Percentiles rank a stretch among this genome's conserved stretches.
phyloP scores from a whole-genome alignment of 2,329 filamentous ascomycete species.

The Emydomyces testavorans region DNA sequence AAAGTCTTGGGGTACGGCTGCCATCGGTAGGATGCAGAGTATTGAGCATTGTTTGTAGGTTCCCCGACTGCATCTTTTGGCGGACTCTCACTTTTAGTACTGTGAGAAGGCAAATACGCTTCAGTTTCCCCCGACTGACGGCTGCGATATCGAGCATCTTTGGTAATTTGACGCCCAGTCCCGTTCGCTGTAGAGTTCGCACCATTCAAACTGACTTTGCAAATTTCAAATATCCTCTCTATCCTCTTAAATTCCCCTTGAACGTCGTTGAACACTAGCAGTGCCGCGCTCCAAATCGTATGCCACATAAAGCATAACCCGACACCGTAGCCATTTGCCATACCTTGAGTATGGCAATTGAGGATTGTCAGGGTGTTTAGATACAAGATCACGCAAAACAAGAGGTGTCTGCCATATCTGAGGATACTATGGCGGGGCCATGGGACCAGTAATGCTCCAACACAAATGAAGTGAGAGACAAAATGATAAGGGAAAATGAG shows the following conservation, averaged over 20 bases:
- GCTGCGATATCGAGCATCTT: neutral
- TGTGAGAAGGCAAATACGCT: neutral
- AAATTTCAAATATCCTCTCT: slow-evolving; percentile 29
- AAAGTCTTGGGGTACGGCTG: slow-evolving; percentile 31
- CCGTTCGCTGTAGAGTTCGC: neutral
- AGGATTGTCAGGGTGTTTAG: slow-evolving; percentile 30
- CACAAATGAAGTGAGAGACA: slow-evolving; percentile 25
- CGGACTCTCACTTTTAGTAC: neutral
- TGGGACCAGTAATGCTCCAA: slow-evolving; percentile 44
- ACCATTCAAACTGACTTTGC: slow-evolving; percentile 13
- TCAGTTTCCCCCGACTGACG: too few relatives aligned
- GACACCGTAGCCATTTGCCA: slow-evolving; percentile 44
- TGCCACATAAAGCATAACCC: slow-evolving; percentile 46
- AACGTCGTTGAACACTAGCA: slow-evolving; percentile 46
- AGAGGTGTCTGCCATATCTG: slow-evolving; percentile 33
- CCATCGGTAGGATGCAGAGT: slow-evolving; percentile 40
- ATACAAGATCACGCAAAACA: slow-evolving; percentile 36
- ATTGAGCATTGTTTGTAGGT: slow-evolving; percentile 40
- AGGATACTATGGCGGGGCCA: slow-evolving; percentile 27
- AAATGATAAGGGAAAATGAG: slow-evolving; percentile 30
- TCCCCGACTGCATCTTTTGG: neutral
- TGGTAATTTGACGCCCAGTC: neutral
- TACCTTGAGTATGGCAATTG: slow-evolving; percentile 37
- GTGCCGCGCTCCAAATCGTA: slow-evolving; percentile 41
- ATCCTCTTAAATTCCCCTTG: slow-evolving; percentile 47